Conservation (phyloP, 139 green algal species). For the Prasinococcaceae sp. region DNA sequence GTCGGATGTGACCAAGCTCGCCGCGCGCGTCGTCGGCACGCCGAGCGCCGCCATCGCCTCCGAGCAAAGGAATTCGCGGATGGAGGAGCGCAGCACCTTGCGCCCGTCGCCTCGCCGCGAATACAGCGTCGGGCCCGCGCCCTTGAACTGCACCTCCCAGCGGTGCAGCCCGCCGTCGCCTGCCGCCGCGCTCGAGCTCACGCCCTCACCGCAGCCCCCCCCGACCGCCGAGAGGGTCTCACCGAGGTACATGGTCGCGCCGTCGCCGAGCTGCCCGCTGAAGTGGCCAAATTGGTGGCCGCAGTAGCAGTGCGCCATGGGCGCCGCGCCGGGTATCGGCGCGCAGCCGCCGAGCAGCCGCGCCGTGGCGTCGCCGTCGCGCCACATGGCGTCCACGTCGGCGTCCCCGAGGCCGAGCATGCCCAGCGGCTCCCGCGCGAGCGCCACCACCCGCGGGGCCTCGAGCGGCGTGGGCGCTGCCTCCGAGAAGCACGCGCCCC, state of each 20-base stretch:
- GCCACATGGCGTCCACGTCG: no score
- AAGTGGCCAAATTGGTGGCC: constrained; percentile 65
- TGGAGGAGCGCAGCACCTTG: constrained; percentile 32
- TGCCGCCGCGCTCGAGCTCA: constrained; percentile 24
- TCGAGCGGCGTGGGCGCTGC: no score
- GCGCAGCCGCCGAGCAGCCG: no score
- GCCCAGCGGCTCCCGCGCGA: no score
- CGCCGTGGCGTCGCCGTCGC: no score
- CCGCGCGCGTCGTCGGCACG: constrained; percentile 19
- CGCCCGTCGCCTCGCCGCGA: constrained; percentile 27
- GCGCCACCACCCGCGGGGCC: no score
- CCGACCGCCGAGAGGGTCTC: constrained; percentile 49
- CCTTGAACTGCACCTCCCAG: constrained; percentile 20
- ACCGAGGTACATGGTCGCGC: constrained; percentile 63
- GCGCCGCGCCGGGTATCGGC: no score
- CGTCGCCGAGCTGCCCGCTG: constrained; percentile 72
- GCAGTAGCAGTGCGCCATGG: no score
- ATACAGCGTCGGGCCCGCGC: constrained; percentile 13
- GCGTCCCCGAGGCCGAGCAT: no score
- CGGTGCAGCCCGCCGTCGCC: no score
- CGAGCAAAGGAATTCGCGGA: constrained; percentile 49
- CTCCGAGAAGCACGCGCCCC: no score
- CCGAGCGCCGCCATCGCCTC: constrained; percentile 41
- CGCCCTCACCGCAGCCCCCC: constrained; percentile 1
- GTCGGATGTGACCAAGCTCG: constrained; percentile 19